phyloP scores from a whole-genome alignment of 805 yeast genomes.

The Cyberlindnera mrakii region DNA sequence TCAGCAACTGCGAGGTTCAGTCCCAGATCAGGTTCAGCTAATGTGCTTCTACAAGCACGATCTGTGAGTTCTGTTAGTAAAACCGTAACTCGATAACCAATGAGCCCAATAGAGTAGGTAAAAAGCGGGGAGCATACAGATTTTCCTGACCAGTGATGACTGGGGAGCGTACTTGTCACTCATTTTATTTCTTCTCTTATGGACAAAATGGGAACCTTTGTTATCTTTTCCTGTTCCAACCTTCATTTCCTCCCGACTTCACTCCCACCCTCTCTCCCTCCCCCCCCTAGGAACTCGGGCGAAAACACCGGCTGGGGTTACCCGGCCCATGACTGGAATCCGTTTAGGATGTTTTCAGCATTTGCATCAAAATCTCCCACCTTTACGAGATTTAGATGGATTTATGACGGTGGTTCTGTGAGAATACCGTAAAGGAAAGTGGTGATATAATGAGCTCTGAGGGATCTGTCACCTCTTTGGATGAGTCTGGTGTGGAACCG shows the following conservation, averaged over 20 bases:
- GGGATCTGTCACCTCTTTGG: background rate
- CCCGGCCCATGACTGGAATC: too few species aligned
- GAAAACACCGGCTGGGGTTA: too few species aligned
- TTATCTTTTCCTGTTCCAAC: background rate
- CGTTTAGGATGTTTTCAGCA: too few species aligned
- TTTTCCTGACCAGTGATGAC: constrained; percentile 35
- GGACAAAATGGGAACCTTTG: background rate
- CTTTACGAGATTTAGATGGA: too few species aligned
- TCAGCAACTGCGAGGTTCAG: constrained; percentile 91
- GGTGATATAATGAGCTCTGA: background rate
- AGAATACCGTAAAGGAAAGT: background rate
- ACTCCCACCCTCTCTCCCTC: too few species aligned
- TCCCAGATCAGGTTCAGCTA: constrained; percentile 81
- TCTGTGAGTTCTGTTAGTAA: constrained; percentile 28
- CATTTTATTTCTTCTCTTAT: constrained; percentile 1
- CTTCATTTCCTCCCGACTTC: too few species aligned
- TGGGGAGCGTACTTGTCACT: constrained; percentile 20
- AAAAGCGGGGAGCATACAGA: constrained; percentile 22
- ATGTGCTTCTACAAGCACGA: constrained; percentile 82
- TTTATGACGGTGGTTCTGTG: too few species aligned
- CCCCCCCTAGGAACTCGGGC: too few species aligned
- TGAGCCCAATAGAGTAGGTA: background rate
- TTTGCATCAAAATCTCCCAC: too few species aligned
- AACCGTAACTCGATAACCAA: background rate
- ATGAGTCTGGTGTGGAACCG: constrained; percentile 17